Percentiles rank a stretch among this genome's conserved stretches.
Conservation (phyloP, 768 basidiomycete genomes). For the Tulasnella sp. region DNA sequence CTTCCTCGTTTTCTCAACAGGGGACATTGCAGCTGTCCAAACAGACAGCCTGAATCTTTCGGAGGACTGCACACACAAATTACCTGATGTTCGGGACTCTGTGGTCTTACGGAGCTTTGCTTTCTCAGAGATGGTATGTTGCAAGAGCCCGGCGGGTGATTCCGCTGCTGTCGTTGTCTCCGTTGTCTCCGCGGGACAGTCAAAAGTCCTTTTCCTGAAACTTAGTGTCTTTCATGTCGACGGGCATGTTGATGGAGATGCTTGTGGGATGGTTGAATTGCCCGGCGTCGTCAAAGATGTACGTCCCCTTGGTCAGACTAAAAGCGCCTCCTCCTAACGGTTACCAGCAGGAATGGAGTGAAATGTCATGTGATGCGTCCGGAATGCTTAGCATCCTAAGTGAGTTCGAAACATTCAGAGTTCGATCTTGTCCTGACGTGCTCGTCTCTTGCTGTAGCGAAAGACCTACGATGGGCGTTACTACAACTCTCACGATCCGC, state of each 20-base stretch:
- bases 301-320: background rate
- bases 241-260: constrained; percentile 1
- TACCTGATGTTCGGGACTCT: background rate
- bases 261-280: background rate
- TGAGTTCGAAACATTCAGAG: background rate
- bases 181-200: background rate
- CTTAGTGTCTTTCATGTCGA: background rate
- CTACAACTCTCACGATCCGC: background rate
- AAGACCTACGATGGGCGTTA: background rate
- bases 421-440: background rate
- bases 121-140: constrained; percentile 22
- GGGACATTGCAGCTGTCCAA: constrained; percentile 28
- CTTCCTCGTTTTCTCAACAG: constrained; percentile 28
- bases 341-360: constrained; percentile 2
- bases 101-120: constrained; percentile 23
- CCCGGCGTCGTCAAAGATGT: background rate
- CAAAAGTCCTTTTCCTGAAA: background rate
- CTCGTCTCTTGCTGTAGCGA: background rate
- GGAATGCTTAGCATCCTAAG: constrained; percentile 14
- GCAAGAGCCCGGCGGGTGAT: background rate
- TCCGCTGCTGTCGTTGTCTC: constrained; percentile 6
- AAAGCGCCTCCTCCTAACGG: background rate
- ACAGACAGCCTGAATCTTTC: constrained; percentile 23
- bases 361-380: constrained; percentile 13
- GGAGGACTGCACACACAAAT: background rate